Evolutionary conservation across 805 yeast genomes (phyloP), one percentile per base, ranked within the genome.

Genomic region (Peterozyma toletana): DNA sequence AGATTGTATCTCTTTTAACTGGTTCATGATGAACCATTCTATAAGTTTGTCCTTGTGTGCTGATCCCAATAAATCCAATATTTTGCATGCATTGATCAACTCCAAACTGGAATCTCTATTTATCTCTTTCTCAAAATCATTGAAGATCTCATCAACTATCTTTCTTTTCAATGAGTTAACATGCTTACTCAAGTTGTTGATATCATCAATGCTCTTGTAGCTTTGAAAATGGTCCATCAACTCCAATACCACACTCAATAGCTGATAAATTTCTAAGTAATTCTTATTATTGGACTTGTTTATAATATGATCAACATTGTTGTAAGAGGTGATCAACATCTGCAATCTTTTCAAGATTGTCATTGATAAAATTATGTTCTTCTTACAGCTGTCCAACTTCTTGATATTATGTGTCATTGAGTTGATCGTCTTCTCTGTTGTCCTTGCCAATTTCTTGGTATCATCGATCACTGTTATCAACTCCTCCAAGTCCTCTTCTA

Each of bases 341-440:
- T 89, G 95, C 34, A 93, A 68, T 48, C 96, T 74, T 54, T 91
- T 86, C 51, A 91, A 69, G 33, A 89, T 80, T 1, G 95, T 87
- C 86, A 93, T 86, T 10, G 93, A 78, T 27, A 79, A 70, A 2
- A 88, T 90, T 40, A 93, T 67, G 59, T 93, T 93, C 57, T 77
- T 78, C 66, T 93, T 93, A 33, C 90, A 81, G 41, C 76, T 77
- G 61, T 93, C 98, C 47, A 93, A 69, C 17, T 72, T 66, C 52
- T 87, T 84, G 48, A 93, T 89, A 35, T 82, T 83, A 3, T 77
- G 70, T 0, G 97, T 91, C 76, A 88, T 83, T 3, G 57, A 61
- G 11, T 81, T 69, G 44, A 89, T 86, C 3, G 79, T 71, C 4
- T 60, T 48, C 47, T 83, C 88, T 0, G 95, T 84, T 5, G 62